Evolutionary conservation across 257 asterid species (phyloP).

Genomic region (Nicotiana paniculata): DNA sequence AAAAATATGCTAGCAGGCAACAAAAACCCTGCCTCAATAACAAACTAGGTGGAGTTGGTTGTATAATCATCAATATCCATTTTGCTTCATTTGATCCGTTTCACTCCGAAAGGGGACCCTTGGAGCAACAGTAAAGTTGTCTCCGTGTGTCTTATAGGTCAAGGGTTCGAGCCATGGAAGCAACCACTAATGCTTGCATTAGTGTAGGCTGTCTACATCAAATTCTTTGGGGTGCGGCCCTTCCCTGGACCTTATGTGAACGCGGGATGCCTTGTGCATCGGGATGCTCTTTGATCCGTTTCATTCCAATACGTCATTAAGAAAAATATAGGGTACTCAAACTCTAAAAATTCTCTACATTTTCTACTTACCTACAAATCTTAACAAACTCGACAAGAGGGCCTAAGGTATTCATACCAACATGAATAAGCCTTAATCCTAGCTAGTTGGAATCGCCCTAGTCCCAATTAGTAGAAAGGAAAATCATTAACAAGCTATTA

Average conservation of each 20-base stretch:
- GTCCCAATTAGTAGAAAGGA: background rate
- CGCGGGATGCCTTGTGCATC: too few species aligned
- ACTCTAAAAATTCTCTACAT: background rate
- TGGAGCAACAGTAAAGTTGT: too few species aligned
- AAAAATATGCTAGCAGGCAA: background rate
- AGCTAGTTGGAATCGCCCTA: background rate
- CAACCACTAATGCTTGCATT: too few species aligned
- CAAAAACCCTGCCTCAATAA: background rate
- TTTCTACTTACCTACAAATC: background rate
- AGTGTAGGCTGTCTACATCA: too few species aligned
- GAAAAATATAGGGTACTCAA: background rate
- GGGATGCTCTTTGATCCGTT: background rate
- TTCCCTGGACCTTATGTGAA: too few species aligned
- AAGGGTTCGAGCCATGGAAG: too few species aligned
- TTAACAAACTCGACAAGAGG: background rate
- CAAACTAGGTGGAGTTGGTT: background rate
- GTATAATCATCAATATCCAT: background rate
- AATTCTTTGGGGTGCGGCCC: too few species aligned
- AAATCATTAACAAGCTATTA: background rate
- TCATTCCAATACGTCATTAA: background rate
- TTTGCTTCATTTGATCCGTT: background rate
- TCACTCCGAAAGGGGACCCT: background rate
- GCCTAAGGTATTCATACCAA: background rate
- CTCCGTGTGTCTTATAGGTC: too few species aligned
- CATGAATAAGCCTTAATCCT: background rate